Evolutionary conservation across 2,329 filamentous ascomycete genomes (phyloP), one percentile per base, ranked within the genome.

Genomic region (Ophiocordyceps australis): DNA sequence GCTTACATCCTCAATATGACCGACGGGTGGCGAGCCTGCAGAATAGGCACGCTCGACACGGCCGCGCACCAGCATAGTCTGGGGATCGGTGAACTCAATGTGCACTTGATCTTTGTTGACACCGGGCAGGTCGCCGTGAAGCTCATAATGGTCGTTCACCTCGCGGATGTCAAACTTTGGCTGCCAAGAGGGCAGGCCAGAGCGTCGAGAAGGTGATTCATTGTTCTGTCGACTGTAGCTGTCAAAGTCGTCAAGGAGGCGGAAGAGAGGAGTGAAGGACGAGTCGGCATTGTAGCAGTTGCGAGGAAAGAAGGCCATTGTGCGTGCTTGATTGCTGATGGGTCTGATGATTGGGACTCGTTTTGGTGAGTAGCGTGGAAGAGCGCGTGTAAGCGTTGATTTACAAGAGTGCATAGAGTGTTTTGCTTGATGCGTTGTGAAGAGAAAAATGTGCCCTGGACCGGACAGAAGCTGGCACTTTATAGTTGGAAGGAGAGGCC

Each of bases 161-260:
- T 89, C 80, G 46, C 67, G 73, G 33, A 85, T 62, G 40, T 86
- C 79, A 43, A 86, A 86, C 50, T 72, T 76, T 28, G 79, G 80
- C 30, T 67, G 64, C 64, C 82, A 85, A 42, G 65, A 56, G 24
- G 56, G 58, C 24, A 62, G 37, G 30, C 32, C 35, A 16, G 31
- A 29, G 24, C 40, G 40, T 18, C 39, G 41, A 25, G 37, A 30
- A 22, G 37, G 31, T 24, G 38, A 43, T 24, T 35, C 32, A 30
- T 35, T 33, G 24, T 32, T 32, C 32, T 59, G 51, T 23, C 52
- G 53, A 33, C 51, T 54, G 49, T 71, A 69, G 43, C 50, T 56
- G 42, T 74, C 66, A 35, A 66, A 71, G 49, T 73, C 67, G 38
- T 73, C 65, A 25, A 74, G 61, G 32, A 74, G 58, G 31, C 65